These are phyloP conservation scores for Citrus australasica DNA, from an alignment of 345 rosid genomes.

Conservation along the genomic window DNA sequence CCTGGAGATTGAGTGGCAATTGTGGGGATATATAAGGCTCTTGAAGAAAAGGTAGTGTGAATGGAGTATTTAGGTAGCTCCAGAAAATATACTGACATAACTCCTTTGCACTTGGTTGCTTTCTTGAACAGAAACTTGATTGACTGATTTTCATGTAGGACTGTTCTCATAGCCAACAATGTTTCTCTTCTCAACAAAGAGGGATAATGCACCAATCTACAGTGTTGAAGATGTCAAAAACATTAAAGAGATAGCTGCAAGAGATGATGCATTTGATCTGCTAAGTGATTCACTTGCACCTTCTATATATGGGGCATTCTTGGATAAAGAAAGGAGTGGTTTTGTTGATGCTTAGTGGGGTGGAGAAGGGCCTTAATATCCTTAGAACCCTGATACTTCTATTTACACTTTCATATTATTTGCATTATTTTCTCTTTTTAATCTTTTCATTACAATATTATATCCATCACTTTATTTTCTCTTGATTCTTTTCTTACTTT, in stretches of 20 bases:
- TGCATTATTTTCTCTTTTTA: too few relatives aligned
- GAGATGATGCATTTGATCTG: constrained; percentile 84
- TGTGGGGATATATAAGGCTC: constrained; percentile 91
- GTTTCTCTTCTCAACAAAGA: constrained; percentile 89
- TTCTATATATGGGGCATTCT: constrained; percentile 91
- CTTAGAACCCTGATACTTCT: too few relatives aligned
- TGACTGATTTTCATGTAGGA: constrained; percentile 40
- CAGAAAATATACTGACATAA: too few relatives aligned
- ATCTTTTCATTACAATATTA: too few relatives aligned
- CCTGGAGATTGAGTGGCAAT: constrained; percentile 97
- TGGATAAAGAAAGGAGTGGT: constrained; percentile 98
- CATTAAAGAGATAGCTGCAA: constrained; percentile 80
- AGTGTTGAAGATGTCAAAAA: constrained; percentile 69
- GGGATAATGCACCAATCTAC: constrained; percentile 92
- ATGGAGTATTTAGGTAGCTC: constrained; percentile 91
- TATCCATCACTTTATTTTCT: too few relatives aligned
- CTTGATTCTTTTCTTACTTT: too few relatives aligned
- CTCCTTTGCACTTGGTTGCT: too few relatives aligned
- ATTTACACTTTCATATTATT: too few relatives aligned
- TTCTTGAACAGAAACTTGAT: too few relatives aligned
- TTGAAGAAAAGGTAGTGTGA: constrained; percentile 90
- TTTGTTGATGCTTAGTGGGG: constrained; percentile 90
- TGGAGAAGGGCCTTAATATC: too few relatives aligned
- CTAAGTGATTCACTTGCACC: constrained; percentile 96
- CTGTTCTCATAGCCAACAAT: constrained; percentile 86